These are phyloP conservation scores for Lepidopterella palustris DNA, from an alignment of 495 filamentous ascomycete species.

Conservation along the genomic window DNA sequence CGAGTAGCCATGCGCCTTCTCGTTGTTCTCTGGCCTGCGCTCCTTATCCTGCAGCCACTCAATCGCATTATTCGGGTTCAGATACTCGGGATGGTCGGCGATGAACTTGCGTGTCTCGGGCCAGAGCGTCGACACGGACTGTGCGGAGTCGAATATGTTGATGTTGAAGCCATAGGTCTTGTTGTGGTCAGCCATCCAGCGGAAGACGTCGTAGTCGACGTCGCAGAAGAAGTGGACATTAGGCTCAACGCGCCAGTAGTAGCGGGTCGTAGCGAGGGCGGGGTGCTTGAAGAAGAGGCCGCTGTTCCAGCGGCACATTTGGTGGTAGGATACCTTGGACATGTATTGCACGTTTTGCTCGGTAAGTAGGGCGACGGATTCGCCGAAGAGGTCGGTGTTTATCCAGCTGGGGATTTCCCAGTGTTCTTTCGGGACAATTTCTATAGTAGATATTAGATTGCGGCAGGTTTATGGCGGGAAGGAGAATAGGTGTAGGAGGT, in stretches of 20 bases:
- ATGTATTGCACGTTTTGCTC: constrained; percentile 88
- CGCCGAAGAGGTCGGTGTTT: constrained; percentile 73
- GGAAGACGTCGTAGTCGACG: constrained; percentile 97
- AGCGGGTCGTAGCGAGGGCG: constrained; percentile 70
- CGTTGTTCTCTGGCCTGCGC: constrained; percentile 71
- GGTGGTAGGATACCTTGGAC: constrained; percentile 82
- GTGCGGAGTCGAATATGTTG: constrained; percentile 87
- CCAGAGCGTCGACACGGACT: constrained; percentile 86
- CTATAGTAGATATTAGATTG: constrained; percentile 38
- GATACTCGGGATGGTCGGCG: constrained; percentile 66
- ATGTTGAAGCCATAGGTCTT: constrained; percentile 99
- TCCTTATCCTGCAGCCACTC: constrained; percentile 76
- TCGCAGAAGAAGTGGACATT: constrained; percentile 99
- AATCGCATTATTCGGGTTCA: constrained; percentile 78
- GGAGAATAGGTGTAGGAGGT: background rate
- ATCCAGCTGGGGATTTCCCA: constrained; percentile 94
- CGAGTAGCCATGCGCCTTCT: constrained; percentile 80
- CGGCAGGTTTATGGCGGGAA: background rate
- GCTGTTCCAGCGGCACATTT: constrained; percentile 99
- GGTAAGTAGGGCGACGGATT: constrained; percentile 74
- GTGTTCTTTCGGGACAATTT: constrained; percentile 86
- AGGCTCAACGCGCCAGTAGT: constrained; percentile 99
- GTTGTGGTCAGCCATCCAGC: constrained; percentile 94
- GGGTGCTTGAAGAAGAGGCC: constrained; percentile 97
- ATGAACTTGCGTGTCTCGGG: constrained; percentile 88